Evolutionary conservation across 2,329 filamentous ascomycete species (phyloP), one percentile per base, ranked within the genome.

Genomic region (Stemphylium beticola): DNA sequence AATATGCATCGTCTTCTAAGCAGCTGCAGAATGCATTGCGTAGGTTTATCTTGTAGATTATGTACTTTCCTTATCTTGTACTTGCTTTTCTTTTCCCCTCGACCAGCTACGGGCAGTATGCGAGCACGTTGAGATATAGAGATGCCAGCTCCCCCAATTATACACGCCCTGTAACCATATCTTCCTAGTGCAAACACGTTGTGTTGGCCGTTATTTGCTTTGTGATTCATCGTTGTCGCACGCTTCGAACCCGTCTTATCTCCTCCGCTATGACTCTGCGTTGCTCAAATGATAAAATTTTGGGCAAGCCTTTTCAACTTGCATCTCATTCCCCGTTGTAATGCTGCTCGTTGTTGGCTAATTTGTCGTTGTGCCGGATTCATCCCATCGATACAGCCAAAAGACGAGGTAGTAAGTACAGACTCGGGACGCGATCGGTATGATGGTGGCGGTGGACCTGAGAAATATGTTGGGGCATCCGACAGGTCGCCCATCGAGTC

Each of bases 371-470:
- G 67, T 18, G 61, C 61, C 18, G 59, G 37, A 33, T 61, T 68
- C 65, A 73, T 69, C 4, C 69, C 71, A 43, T 74, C 71, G 9
- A 74, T 64, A 44, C 71, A 74, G 5, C 71, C 72, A 36, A 74
- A 74, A 3, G 72, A 74, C 10, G 72, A 74, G 7, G 66, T 72
- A 3, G 67, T 67, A 38, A 65, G 53, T 2, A 68, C 53, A n/a
- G 72, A 74, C 3, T 53, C 66, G 7, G 69, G 58, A 2, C 62
- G 67, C 12, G 72, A 73, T 18, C 65, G 64, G 49, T 74, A 74
- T 0, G 72, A 71, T n/a, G 72, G 72, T 9, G 71, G 72, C 18
- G 64, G 65, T 10, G 51, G 60, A 15, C 71, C 71, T 0, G 72
- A 66, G 38, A 59, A 68, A 57, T 73, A 74, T 0, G 71, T 71